phyloP scores from a whole-genome alignment of 176 grass and related monocot species.

The Typha latifolia region DNA sequence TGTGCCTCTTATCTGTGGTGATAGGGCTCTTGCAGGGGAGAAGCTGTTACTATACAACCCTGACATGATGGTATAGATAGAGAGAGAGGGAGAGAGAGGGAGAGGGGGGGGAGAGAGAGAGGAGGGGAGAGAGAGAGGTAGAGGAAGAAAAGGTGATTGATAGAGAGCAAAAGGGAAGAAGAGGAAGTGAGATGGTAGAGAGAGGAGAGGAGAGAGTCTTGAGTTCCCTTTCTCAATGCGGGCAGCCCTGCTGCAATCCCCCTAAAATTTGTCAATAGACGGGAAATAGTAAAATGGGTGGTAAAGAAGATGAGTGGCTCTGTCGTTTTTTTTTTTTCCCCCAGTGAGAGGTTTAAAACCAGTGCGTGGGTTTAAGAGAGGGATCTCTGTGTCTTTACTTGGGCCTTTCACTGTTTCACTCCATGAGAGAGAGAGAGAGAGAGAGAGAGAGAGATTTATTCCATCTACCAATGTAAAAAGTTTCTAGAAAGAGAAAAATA shows the following conservation, averaged over 20 bases:
- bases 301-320: constrained; percentile 1
- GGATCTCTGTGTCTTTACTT: constrained; percentile 13
- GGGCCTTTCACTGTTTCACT: constrained; percentile 12
- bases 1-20: constrained; percentile 76
- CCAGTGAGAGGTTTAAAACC: constrained; percentile 18
- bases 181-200: constrained; percentile 5
- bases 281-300: constrained; percentile 12
- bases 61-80: constrained; percentile 47
- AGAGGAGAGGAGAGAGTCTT: constrained; percentile 18
- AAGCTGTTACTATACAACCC: constrained; percentile 68
- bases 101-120: constrained; percentile 15
- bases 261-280: not conserved
- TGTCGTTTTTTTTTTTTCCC: constrained; percentile 10
- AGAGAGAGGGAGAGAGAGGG: constrained; percentile 4
- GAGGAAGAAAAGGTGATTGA: constrained; percentile 8
- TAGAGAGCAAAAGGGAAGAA: constrained; percentile 3
- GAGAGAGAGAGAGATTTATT: not conserved
- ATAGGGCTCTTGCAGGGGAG: constrained; percentile 71
- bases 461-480: not conserved
- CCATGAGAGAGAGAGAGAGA: constrained; percentile 6
- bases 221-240: constrained; percentile 25
- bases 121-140: constrained; percentile 9
- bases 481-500: too few relatives aligned
- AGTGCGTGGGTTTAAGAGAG: constrained; percentile 13
- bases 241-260: constrained; percentile 4